Conservation (phyloP, 1,139 yeast species). For the Saccharomycopsis hybrid region DNA sequence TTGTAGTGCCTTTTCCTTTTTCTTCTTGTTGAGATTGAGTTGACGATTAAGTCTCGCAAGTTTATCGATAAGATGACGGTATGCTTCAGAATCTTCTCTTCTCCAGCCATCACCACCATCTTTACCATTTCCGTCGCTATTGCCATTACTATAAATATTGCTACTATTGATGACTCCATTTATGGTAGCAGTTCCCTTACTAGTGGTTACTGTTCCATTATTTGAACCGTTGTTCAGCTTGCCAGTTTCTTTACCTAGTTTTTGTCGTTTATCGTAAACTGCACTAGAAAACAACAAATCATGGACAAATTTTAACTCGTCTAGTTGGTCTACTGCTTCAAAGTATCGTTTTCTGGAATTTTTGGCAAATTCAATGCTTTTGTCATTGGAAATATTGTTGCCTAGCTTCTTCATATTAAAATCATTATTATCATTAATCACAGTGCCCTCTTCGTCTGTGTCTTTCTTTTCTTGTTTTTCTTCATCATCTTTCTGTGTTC, state of each 20-base stretch:
- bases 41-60: too few relatives aligned
- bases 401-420: neutral
- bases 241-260: too few relatives aligned
- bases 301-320: neutral
- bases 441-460: neutral
- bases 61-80: too few relatives aligned
- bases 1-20: neutral
- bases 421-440: neutral
- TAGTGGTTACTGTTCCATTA: too few relatives aligned
- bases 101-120: too few relatives aligned
- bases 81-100: too few relatives aligned
- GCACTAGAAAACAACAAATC: constrained; percentile 1
- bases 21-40: neutral
- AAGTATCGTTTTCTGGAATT: constrained; percentile 6
- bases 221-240: too few relatives aligned
- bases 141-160: too few relatives aligned
- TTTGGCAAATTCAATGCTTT: constrained; percentile 4
- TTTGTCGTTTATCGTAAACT: too few relatives aligned
- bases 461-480: neutral
- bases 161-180: too few relatives aligned
- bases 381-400: neutral
- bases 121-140: too few relatives aligned
- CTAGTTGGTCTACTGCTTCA: neutral
- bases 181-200: too few relatives aligned
- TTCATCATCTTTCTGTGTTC: neutral